Evolutionary conservation across 371 early-diverging fungal species (phyloP).

Genomic region (Chytridium lagenaria): DNA sequence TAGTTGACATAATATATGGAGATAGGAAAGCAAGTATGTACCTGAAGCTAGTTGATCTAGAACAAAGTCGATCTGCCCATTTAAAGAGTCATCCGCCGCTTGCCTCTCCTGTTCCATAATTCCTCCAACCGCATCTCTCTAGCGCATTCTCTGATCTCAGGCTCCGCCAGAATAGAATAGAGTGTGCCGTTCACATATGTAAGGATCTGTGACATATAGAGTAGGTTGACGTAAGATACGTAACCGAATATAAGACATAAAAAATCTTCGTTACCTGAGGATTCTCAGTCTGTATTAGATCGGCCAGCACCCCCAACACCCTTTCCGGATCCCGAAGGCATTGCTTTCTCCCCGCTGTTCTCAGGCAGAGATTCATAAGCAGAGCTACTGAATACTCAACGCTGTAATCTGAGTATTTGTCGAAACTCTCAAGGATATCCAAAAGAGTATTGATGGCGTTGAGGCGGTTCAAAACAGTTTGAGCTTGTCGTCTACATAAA

Average conservation of each 20-base stretch:
- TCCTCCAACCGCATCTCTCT: conserved; percentile 41
- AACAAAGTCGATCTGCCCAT: conserved; percentile 50
- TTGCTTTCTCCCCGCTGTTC: conserved; percentile 48
- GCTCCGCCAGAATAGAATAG: conserved; percentile 50
- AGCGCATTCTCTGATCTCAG: conserved; percentile 42
- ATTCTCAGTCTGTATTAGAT: conserved; percentile 47
- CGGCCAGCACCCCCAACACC: conserved; percentile 35
- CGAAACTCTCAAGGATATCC: conserved; percentile 39
- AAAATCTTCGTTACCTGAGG: too few species aligned
- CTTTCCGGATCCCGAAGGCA: conserved; percentile 31
- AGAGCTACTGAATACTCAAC: conserved; percentile 55
- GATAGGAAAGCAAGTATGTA: conserved; percentile 19
- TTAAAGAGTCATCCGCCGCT: conserved; percentile 35
- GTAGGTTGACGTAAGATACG: not conserved
- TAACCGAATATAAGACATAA: too few species aligned
- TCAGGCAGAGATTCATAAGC: conserved; percentile 57
- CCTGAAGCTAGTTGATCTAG: conserved; percentile 39
- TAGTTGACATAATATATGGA: not conserved
- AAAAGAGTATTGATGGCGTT: conserved; percentile 41
- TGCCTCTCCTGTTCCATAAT: conserved; percentile 35
- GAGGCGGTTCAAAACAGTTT: conserved; percentile 46
- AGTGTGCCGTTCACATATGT: conserved; percentile 59
- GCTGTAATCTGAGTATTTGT: conserved; percentile 47
- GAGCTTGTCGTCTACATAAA: conserved; percentile 41
- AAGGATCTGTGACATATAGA: conserved; percentile 39